Evolutionary conservation across 805 yeast species (phyloP).

Genomic region (Candida succiphila): DNA sequence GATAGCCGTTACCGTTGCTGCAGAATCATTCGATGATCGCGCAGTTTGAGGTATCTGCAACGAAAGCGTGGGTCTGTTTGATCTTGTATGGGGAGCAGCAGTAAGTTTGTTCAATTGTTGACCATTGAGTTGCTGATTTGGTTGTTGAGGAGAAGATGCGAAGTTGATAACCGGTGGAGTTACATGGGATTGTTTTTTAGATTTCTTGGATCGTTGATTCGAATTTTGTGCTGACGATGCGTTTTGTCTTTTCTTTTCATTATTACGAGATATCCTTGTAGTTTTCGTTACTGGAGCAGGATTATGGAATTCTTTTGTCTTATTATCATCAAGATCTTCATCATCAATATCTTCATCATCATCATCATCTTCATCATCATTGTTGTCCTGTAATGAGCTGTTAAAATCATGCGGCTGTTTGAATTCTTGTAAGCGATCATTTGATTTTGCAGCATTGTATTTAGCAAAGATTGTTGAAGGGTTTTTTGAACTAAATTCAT

Average conservation of each 20-base stretch:
- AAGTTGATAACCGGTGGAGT: neutral
- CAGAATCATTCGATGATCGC: slow-evolving; percentile 24
- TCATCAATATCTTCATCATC: slow-evolving; percentile 2
- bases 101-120: neutral
- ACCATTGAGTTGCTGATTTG: no score
- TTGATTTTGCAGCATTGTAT: slow-evolving; percentile 26
- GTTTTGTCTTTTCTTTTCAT: neutral
- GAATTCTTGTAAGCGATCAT: slow-evolving; percentile 35
- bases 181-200: neutral
- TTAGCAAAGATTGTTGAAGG: slow-evolving; percentile 37
- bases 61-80: slow-evolving; percentile 46
- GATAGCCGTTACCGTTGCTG: slow-evolving; percentile 36
- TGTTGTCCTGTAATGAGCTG: slow-evolving; percentile 29
- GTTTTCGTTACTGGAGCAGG: neutral
- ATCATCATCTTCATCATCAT: slow-evolving; percentile 4
- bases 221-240: neutral
- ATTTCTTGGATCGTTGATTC: neutral
- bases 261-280: slow-evolving; percentile 1
- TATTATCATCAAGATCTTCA: slow-evolving; percentile 2
- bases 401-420: slow-evolving; percentile 65
- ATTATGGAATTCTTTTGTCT: neutral
- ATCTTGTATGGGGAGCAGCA: neutral
- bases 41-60: slow-evolving; percentile 49
- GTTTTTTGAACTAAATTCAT: neutral
- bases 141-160: neutral